phyloP scores from a whole-genome alignment of 2,329 filamentous ascomycete genomes.

The Pseudofabraea citricarpa region DNA sequence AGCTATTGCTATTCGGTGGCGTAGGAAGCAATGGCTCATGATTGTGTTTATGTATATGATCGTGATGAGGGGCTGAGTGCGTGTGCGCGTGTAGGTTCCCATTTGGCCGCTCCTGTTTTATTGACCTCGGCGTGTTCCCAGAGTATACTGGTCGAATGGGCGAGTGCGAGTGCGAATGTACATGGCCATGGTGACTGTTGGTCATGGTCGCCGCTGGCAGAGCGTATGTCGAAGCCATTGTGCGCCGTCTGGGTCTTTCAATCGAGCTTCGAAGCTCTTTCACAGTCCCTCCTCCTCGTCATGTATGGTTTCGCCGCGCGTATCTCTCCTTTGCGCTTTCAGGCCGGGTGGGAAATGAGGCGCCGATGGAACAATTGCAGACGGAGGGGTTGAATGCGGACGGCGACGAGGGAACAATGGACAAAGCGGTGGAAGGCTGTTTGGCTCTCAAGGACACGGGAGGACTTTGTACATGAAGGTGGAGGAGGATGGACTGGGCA shows the following conservation, averaged over 20 bases:
- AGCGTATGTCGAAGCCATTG: slow-evolving; percentile 29
- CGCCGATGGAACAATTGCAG: too few relatives aligned
- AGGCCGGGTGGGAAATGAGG: too few relatives aligned
- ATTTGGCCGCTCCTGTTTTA: slow-evolving; percentile 21
- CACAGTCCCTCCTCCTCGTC: slow-evolving; percentile 7
- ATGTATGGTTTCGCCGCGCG: slow-evolving; percentile 8
- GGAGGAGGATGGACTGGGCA: not conserved
- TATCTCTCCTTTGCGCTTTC: too few relatives aligned
- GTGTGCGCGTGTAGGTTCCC: slow-evolving; percentile 23
- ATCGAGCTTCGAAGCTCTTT: slow-evolving; percentile 18
- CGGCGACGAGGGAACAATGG: too few relatives aligned
- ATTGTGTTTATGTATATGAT: slow-evolving; percentile 8
- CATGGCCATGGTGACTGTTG: slow-evolving; percentile 23
- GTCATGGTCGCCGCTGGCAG: slow-evolving; percentile 27
- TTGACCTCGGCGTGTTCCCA: slow-evolving; percentile 13
- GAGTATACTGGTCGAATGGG: slow-evolving; percentile 23
- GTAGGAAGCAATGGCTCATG: slow-evolving; percentile 14
- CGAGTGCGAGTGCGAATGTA: slow-evolving; percentile 32
- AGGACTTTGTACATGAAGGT: not conserved
- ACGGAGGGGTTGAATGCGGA: too few relatives aligned
- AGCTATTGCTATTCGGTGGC: slow-evolving; percentile 16
- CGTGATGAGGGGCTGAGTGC: slow-evolving; percentile 20
- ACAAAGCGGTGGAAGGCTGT: too few relatives aligned
- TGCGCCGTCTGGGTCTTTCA: slow-evolving; percentile 6
- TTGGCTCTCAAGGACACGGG: too few relatives aligned